phyloP scores from a whole-genome alignment of 495 filamentous ascomycete genomes.

The Aspergillus egyptiacus region DNA sequence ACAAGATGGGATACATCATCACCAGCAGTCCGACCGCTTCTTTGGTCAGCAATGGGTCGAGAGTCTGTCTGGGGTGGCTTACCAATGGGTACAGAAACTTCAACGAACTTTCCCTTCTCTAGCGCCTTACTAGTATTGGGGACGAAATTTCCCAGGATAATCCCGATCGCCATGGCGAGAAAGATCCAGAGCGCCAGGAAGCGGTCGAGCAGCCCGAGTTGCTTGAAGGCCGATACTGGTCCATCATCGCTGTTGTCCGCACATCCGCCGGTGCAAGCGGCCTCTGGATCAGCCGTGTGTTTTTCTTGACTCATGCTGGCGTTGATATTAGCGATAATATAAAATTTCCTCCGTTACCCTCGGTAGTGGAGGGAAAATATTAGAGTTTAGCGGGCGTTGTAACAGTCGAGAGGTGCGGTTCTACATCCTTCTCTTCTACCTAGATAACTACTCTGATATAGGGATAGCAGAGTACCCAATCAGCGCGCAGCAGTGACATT shows the following conservation, averaged over 20 bases:
- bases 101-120: slow-evolving; percentile 65
- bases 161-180: slow-evolving; percentile 74
- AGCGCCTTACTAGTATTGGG: slow-evolving; percentile 53
- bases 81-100: slow-evolving; percentile 76
- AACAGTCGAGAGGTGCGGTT: too few relatives aligned
- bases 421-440: too few relatives aligned
- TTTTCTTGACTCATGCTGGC: slow-evolving; percentile 5
- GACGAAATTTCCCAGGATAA: slow-evolving; percentile 76
- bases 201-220: slow-evolving; percentile 63
- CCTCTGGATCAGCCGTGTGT: slow-evolving; percentile 4
- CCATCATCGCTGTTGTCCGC: background rate
- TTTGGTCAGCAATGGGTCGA: background rate
- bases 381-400: too few relatives aligned
- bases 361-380: too few relatives aligned
- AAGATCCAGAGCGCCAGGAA: slow-evolving; percentile 84
- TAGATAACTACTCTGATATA: too few relatives aligned
- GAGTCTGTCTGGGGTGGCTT: slow-evolving; percentile 17
- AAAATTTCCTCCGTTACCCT: too few relatives aligned
- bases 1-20: slow-evolving; percentile 95
- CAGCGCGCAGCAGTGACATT: too few relatives aligned
- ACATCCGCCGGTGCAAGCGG: slow-evolving; percentile 1
- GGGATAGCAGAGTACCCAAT: too few relatives aligned
- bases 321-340: background rate
- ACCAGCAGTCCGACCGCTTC: slow-evolving; percentile 73
- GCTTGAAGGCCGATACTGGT: slow-evolving; percentile 38